phyloP scores from a whole-genome alignment of 176 grass and related monocot species.

The Secale cereale region DNA sequence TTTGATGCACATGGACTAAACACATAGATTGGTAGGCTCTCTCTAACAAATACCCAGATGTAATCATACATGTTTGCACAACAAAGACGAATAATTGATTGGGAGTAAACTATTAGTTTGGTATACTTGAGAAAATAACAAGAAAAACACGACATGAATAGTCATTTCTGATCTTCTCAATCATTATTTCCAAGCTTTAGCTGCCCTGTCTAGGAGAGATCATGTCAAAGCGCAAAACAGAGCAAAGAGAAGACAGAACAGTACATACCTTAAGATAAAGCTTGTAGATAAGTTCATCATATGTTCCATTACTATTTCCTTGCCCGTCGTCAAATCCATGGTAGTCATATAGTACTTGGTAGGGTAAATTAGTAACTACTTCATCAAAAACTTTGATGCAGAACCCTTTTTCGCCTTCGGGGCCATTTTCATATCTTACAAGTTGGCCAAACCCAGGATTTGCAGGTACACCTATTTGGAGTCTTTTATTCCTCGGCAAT shows the following conservation, averaged over 20 bases:
- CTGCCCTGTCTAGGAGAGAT: not conserved
- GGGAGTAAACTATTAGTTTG: not conserved
- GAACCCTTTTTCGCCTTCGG: conserved; percentile 24
- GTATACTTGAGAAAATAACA: not conserved
- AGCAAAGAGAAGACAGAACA: not conserved
- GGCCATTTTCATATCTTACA: not conserved
- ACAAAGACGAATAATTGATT: not conserved
- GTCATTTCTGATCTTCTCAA: not conserved
- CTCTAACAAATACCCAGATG: not conserved
- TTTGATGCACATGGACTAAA: not conserved
- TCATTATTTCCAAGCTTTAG: not conserved
- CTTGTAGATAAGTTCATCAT: conserved; percentile 65
- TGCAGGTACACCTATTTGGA: conserved; percentile 57
- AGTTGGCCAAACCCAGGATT: conserved; percentile 51
- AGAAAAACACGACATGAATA: not conserved
- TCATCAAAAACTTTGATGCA: conserved; percentile 57
- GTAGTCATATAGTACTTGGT: conserved; percentile 10
- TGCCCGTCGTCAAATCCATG: conserved; percentile 23
- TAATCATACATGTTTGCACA: not conserved
- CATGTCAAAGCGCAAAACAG: not conserved
- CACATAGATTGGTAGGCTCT: not conserved
- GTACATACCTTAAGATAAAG: conserved; percentile 61
- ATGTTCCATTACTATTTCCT: conserved; percentile 46
- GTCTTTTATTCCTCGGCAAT: conserved; percentile 31
- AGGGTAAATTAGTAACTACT: conserved; percentile 35